These are phyloP conservation scores for Tetracentron sinense DNA, from an alignment of 164 flowering plant genomes.

Conservation along the genomic window DNA sequence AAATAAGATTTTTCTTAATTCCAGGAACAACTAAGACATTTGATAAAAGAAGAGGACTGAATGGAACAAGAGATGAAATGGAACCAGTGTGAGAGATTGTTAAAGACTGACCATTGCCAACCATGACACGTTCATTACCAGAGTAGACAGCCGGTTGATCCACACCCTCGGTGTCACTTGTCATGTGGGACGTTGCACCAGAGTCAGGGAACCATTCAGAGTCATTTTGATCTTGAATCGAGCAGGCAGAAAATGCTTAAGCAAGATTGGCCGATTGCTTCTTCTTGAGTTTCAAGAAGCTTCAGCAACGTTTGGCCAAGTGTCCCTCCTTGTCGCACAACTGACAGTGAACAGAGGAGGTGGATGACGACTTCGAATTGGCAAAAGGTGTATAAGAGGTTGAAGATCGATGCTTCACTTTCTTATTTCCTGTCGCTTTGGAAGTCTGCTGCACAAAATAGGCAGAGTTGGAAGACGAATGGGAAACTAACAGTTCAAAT, in stretches of 20 bases:
- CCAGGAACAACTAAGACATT: slow-evolving; percentile 7
- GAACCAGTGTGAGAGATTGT: slow-evolving; percentile 9
- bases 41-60: background rate
- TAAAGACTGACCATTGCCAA: slow-evolving; percentile 6
- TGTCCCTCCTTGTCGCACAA: background rate
- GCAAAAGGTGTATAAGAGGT: background rate
- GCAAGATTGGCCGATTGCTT: background rate
- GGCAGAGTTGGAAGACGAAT: background rate
- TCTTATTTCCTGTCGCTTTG: background rate
- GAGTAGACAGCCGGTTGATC: background rate
- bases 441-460: slow-evolving; percentile 1
- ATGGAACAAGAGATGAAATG: background rate
- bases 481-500: background rate
- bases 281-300: background rate
- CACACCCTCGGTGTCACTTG: background rate
- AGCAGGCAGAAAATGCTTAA: background rate
- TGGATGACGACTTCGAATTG: background rate
- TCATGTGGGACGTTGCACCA: background rate
- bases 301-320: background rate
- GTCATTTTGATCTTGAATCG: background rate
- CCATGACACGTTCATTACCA: background rate
- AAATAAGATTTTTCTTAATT: background rate
- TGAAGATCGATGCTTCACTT: background rate
- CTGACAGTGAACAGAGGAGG: background rate
- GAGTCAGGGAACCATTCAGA: background rate